Evolutionary conservation across 768 basidiomycete genomes (phyloP).

Genomic region (Suillus cothurnatus): DNA sequence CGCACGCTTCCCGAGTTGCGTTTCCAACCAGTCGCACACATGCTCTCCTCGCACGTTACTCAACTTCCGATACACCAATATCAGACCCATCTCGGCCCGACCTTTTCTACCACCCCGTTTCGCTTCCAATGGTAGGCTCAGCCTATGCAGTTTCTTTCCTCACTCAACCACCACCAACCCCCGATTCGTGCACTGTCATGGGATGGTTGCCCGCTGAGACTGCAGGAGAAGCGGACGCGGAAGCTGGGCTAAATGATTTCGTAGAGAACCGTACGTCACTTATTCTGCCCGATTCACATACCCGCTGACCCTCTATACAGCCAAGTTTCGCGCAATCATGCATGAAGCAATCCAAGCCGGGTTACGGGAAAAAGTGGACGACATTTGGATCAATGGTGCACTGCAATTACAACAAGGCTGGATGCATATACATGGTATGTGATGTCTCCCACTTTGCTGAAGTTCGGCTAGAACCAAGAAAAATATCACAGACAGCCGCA

Average conservation of each 20-base stretch:
- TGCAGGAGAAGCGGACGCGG: conserved; percentile 32
- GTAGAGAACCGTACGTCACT: conserved; percentile 62
- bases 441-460: neutral
- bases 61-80: conserved; percentile 25
- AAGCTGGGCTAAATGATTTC: conserved; percentile 70
- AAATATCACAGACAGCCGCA: conserved; percentile 58
- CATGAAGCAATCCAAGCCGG: conserved; percentile 61
- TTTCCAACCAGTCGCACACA: neutral
- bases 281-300: neutral
- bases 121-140: conserved; percentile 46
- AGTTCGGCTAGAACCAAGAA: conserved; percentile 1
- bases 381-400: conserved; percentile 65
- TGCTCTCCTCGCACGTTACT: conserved; percentile 12
- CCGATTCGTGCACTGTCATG: conserved; percentile 55
- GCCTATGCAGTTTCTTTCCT: conserved; percentile 72
- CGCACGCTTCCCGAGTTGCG: conserved; percentile 9
- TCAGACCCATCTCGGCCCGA: conserved; percentile 64
- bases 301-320: conserved; percentile 24
- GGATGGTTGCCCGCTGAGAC: conserved; percentile 62
- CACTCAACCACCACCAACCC: conserved; percentile 41
- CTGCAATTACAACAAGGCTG: conserved; percentile 72
- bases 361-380: conserved; percentile 60
- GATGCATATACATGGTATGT: conserved; percentile 78
- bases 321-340: conserved; percentile 57
- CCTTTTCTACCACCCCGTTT: conserved; percentile 68